A percentile compares a stretch with the other conserved stretches of the same genome.
These are phyloP conservation scores for Venturia effusa DNA, from an alignment of 2,329 filamentous ascomycete genomes.

Conservation along the genomic window DNA sequence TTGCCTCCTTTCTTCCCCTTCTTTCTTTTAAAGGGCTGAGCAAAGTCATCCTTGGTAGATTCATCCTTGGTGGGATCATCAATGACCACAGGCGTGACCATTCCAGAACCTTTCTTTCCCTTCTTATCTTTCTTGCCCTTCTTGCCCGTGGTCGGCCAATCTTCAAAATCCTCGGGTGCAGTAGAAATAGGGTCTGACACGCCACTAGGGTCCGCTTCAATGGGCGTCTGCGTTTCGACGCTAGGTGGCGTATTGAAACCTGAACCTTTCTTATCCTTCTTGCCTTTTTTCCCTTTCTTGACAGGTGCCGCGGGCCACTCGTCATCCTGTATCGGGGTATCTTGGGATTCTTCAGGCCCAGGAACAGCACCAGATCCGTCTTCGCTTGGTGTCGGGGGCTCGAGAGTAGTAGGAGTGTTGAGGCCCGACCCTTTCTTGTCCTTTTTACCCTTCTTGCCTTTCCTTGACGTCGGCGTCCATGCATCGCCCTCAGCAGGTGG, in stretches of 20 bases:
- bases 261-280: constrained; percentile 69
- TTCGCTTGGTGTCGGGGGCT: neutral
- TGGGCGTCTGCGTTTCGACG: neutral
- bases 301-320: constrained; percentile 50
- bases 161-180: constrained; percentile 35
- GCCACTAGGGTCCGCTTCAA: neutral
- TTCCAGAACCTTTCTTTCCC: constrained; percentile 52
- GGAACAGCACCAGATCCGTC: neutral
- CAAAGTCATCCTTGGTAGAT: neutral
- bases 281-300: constrained; percentile 92
- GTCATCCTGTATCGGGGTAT: constrained; percentile 30
- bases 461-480: constrained; percentile 65
- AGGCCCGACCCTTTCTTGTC: constrained; percentile 12
- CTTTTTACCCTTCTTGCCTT: constrained; percentile 47
- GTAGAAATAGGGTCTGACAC: constrained; percentile 22
- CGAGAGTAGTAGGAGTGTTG: neutral
- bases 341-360: constrained; percentile 24
- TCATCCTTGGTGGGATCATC: neutral
- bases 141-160: constrained; percentile 53
- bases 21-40: too few relatives aligned
- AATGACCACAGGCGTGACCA: neutral
- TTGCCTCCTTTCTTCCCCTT: neutral
- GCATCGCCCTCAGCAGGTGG: constrained; percentile 52
- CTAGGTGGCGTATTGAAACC: neutral
- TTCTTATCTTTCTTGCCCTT: constrained; percentile 98